These are phyloP conservation scores for Myxozyma nipponensis DNA, from an alignment of 805 yeast genomes.

Conservation along the genomic window DNA sequence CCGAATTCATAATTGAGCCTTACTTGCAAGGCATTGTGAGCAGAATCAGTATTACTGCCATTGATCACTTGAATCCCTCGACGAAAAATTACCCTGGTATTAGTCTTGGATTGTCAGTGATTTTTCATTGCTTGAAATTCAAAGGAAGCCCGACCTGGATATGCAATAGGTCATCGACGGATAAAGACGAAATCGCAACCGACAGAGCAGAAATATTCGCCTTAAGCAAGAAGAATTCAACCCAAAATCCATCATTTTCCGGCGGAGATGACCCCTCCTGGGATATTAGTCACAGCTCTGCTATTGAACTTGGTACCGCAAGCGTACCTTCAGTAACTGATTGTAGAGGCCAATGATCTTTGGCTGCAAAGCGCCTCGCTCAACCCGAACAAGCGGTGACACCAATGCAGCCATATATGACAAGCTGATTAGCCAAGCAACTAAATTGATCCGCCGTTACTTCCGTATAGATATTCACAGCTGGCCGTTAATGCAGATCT, in stretches of 20 bases:
- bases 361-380: slow-evolving; percentile 33
- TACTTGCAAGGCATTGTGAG: slow-evolving; percentile 21
- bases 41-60: slow-evolving; percentile 15
- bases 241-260: slow-evolving; percentile 36
- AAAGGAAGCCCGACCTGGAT: slow-evolving; percentile 18
- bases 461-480: too few relatives aligned
- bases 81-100: slow-evolving; percentile 27
- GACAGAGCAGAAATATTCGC: slow-evolving; percentile 26
- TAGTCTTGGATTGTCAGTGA: slow-evolving; percentile 1
- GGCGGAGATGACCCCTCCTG: slow-evolving; percentile 21
- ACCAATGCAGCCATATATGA: slow-evolving; percentile 25
- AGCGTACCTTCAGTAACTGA: slow-evolving; percentile 32
- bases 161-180: slow-evolving; percentile 22
- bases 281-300: background rate
- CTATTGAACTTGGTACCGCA: background rate
- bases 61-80: slow-evolving; percentile 29
- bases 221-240: slow-evolving; percentile 36
- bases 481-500: too few relatives aligned
- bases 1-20: background rate
- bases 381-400: slow-evolving; percentile 36
- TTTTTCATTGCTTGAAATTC: too few relatives aligned
- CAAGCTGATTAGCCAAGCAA: too few relatives aligned
- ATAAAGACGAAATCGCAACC: slow-evolving; percentile 16
- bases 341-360: slow-evolving; percentile 38
- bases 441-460: too few relatives aligned